Evolutionary conservation across 163 green algal species (phyloP).

Genomic region (Scenedesmus sp.): DNA sequence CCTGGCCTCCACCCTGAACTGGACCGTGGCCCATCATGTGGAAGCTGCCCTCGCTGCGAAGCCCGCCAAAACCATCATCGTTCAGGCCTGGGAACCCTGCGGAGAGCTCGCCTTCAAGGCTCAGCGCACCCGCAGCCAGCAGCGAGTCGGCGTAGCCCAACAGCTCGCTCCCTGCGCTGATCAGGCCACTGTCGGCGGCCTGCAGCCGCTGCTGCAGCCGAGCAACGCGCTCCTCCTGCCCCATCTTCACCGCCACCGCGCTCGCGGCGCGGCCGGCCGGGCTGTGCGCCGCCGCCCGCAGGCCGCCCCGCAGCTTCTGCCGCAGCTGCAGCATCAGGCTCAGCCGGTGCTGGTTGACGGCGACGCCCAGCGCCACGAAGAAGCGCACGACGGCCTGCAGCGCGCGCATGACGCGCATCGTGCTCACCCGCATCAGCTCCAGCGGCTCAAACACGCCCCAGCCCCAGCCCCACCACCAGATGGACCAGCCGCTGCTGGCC

Average conservation of each 20-base stretch:
- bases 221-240: slow-evolving; percentile 37
- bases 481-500: background rate
- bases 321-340: slow-evolving; percentile 49
- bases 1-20: background rate
- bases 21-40: background rate
- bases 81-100: background rate
- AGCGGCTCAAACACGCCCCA: slow-evolving; percentile 54
- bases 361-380: slow-evolving; percentile 20
- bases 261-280: slow-evolving; percentile 18
- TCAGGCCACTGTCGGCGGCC: background rate
- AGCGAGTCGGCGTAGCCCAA: slow-evolving; percentile 25
- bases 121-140: background rate
- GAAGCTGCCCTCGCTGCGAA: background rate
- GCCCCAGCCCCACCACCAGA: background rate
- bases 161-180: slow-evolving; percentile 34
- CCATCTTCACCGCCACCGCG: slow-evolving; percentile 42
- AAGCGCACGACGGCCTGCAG: slow-evolving; percentile 64
- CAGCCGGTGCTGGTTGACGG: slow-evolving; percentile 54
- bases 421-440: slow-evolving; percentile 62
- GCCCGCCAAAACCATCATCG: background rate
- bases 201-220: slow-evolving; percentile 16
- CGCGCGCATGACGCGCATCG: slow-evolving; percentile 59
- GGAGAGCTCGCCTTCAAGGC: background rate
- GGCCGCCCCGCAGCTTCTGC: slow-evolving; percentile 11
- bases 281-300: slow-evolving; percentile 28